A percentile compares a stretch with the other conserved stretches of the same genome.
Evolutionary conservation across 495 filamentous ascomycete species (phyloP).

Genomic region (Clohesyomyces aquaticus): DNA sequence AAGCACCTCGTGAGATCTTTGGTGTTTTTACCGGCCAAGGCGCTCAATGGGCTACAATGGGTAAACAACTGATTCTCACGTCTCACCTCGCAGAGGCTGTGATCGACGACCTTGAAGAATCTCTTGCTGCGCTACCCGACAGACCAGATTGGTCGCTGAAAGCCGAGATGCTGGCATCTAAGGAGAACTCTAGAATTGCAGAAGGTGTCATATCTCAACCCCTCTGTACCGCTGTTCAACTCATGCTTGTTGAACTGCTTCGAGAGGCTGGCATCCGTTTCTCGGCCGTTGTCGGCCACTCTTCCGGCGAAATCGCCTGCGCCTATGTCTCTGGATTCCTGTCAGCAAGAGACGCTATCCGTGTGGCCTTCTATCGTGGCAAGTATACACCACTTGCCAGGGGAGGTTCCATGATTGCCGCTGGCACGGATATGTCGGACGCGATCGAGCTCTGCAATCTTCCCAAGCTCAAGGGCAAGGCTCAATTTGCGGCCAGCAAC

Average conservation of each 20-base stretch:
- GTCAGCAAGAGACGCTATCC: no score
- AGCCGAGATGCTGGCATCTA: conserved; percentile 1
- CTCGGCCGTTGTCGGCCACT: no score
- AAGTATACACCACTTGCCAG: no score
- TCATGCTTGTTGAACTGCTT: conserved; percentile 40
- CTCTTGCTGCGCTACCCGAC: conserved; percentile 10
- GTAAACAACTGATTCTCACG: conserved; percentile 17
- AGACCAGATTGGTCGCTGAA: conserved; percentile 10
- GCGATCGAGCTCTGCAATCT: no score
- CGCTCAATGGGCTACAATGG: conserved; percentile 28
- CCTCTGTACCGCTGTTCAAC: conserved; percentile 40
- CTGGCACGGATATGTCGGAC: no score
- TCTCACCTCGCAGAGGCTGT: conserved; percentile 47
- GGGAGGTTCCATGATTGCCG: no score
- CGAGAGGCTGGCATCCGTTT: no score
- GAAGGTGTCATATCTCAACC: conserved; percentile 40
- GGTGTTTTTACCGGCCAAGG: conserved; percentile 30
- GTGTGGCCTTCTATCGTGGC: no score
- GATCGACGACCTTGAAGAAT: conserved; percentile 25
- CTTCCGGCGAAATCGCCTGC: no score
- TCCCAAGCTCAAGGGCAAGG: no score
- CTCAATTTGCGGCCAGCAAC: no score
- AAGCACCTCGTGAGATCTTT: conserved; percentile 3
- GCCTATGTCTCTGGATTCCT: no score
- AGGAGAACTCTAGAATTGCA: neutral